A percentile compares a stretch with the other conserved stretches of the same genome.
Conservation (phyloP, 1,139 yeast species). For the Yamadazyma epiphylla region DNA sequence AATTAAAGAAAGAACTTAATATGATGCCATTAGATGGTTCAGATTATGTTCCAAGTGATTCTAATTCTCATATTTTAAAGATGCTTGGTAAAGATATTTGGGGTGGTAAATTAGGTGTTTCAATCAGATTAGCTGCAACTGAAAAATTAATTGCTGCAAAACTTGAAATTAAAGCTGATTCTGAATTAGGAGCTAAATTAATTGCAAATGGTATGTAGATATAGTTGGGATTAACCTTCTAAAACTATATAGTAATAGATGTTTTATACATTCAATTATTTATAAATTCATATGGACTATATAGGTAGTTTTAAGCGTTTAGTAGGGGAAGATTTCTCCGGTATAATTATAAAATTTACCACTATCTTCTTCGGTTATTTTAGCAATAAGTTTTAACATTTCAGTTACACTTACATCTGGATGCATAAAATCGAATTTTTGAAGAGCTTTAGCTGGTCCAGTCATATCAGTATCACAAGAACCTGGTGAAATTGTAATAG, state of each 20-base stretch:
- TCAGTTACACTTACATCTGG: neutral
- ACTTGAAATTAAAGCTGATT: slow-evolving; percentile 66
- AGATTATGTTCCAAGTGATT: slow-evolving; percentile 59
- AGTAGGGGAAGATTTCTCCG: neutral
- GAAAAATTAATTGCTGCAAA: slow-evolving; percentile 75
- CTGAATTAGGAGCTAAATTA: slow-evolving; percentile 42
- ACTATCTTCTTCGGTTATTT: neutral
- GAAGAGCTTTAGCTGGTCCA: neutral
- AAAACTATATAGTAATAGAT: too few relatives aligned
- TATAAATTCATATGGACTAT: too few relatives aligned
- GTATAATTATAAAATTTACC: neutral
- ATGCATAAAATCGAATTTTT: neutral
- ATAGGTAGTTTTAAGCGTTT: too few relatives aligned
- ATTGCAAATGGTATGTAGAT: slow-evolving; percentile 37
- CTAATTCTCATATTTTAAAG: slow-evolving; percentile 70
- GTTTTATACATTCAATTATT: too few relatives aligned
- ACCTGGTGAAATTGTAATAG: neutral
- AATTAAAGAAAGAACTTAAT: slow-evolving; percentile 60
- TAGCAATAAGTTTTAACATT: too few relatives aligned
- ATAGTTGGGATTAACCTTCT: too few relatives aligned
- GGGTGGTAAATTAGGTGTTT: slow-evolving; percentile 69
- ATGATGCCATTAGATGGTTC: slow-evolving; percentile 81
- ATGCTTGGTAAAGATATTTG: slow-evolving; percentile 77
- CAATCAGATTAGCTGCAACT: slow-evolving; percentile 68
- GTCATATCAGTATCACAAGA: neutral